These are phyloP conservation scores for Tetracladium setigerum DNA, from an alignment of 495 filamentous ascomycete genomes.

Conservation along the genomic window DNA sequence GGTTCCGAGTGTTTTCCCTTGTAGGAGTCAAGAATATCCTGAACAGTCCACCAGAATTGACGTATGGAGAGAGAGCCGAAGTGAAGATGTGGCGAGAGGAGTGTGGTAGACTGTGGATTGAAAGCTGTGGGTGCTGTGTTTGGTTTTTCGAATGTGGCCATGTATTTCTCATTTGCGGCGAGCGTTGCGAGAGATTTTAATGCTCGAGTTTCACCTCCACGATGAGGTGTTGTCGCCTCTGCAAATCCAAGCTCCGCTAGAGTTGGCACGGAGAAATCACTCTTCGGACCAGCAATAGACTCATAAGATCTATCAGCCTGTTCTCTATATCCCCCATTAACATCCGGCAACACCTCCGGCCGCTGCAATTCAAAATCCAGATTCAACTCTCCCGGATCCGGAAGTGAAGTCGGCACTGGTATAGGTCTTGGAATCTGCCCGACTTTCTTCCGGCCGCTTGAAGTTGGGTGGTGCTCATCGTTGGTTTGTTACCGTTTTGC, in stretches of 20 bases:
- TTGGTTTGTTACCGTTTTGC: constrained; percentile 56
- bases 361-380: constrained; percentile 45
- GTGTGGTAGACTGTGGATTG: constrained; percentile 57
- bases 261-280: constrained; percentile 54
- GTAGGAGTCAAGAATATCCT: constrained; percentile 42
- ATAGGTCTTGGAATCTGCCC: constrained; percentile 49
- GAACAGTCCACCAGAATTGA: constrained; percentile 60
- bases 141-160: constrained; percentile 62
- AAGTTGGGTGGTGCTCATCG: constrained; percentile 60
- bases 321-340: constrained; percentile 36
- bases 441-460: constrained; percentile 36
- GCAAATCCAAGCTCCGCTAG: constrained; percentile 55
- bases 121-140: constrained; percentile 63
- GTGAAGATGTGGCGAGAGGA: constrained; percentile 64
- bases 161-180: constrained; percentile 51
- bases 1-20: constrained; percentile 41
- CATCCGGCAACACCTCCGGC: constrained; percentile 37
- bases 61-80: constrained; percentile 57
- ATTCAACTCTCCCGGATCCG: constrained; percentile 51
- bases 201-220: constrained; percentile 55
- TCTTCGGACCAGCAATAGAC: constrained; percentile 49
- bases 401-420: constrained; percentile 43
- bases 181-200: constrained; percentile 41
- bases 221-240: constrained; percentile 47
- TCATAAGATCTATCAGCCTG: constrained; percentile 44